These are phyloP conservation scores for Saturnispora diversa DNA, from an alignment of 805 yeast species.

Conservation along the genomic window DNA sequence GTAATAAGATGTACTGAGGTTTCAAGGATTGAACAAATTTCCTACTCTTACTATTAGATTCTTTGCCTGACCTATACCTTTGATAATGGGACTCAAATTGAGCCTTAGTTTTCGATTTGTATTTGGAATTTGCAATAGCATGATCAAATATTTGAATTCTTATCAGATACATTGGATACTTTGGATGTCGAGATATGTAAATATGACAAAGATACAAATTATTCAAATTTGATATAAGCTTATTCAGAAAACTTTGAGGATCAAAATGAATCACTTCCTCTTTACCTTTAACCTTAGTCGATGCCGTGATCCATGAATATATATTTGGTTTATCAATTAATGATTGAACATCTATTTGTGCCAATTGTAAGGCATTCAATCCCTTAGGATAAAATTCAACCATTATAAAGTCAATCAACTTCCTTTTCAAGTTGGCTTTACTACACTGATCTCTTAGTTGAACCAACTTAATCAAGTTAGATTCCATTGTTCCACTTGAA, in stretches of 20 bases:
- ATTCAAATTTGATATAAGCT: slow-evolving; percentile 40
- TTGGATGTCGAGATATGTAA: slow-evolving; percentile 59
- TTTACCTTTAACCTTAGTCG: slow-evolving; percentile 31
- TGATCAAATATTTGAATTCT: slow-evolving; percentile 64
- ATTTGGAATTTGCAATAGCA: slow-evolving; percentile 16
- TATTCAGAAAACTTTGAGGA: slow-evolving; percentile 44
- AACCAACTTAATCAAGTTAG: slow-evolving; percentile 17
- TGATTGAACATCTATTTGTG: slow-evolving; percentile 62
- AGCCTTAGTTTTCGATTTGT: slow-evolving; percentile 3
- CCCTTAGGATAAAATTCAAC: slow-evolving; percentile 49
- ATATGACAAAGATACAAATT: slow-evolving; percentile 53
- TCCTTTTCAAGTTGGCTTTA: slow-evolving; percentile 21
- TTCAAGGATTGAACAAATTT: slow-evolving; percentile 34
- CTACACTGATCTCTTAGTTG: slow-evolving; percentile 14
- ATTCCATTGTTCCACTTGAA: slow-evolving; percentile 15
- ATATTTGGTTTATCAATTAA: slow-evolving; percentile 50
- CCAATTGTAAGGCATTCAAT: slow-evolving; percentile 53
- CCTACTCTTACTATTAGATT: slow-evolving; percentile 10
- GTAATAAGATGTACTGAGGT: slow-evolving; percentile 61
- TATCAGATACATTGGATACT: slow-evolving; percentile 49
- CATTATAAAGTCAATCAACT: slow-evolving; percentile 38
- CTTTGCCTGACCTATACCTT: slow-evolving; percentile 5
- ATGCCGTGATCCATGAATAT: slow-evolving; percentile 41
- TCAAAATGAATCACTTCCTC: slow-evolving; percentile 25
- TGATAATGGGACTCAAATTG: slow-evolving; percentile 13